A percentile compares a stretch with the other conserved stretches of the same genome.
Conservation (phyloP, 495 filamentous ascomycete species). For the Collariella sp. region DNA sequence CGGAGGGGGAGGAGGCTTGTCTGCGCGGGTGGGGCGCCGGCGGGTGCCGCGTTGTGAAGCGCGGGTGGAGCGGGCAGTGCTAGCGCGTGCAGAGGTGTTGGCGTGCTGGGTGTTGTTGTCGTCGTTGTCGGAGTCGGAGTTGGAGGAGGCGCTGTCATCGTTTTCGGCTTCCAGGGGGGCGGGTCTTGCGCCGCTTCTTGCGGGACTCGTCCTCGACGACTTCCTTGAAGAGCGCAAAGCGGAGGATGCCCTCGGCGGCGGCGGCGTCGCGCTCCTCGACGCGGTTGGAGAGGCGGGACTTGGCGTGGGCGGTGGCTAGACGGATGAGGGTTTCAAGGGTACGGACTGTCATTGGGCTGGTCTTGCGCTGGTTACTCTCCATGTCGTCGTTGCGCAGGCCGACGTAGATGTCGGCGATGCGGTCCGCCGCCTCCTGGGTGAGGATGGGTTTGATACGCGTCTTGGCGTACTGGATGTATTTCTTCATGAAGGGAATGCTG, state of each 20-base stretch:
- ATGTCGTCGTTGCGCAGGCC: slow-evolving; percentile 93
- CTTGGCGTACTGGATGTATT: slow-evolving; percentile 99
- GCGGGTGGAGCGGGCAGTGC: slow-evolving; percentile 22
- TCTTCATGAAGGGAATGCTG: slow-evolving; percentile 98
- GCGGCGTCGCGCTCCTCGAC: slow-evolving; percentile 88
- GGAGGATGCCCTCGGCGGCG: slow-evolving; percentile 79
- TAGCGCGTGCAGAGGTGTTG: slow-evolving; percentile 15
- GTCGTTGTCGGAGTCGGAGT: slow-evolving; percentile 32
- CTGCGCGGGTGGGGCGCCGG: slow-evolving; percentile 13
- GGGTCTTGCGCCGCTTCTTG: slow-evolving; percentile 57
- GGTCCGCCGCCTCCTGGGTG: slow-evolving; percentile 86
- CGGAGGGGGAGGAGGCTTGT: slow-evolving; percentile 10
- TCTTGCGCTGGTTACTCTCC: slow-evolving; percentile 86
- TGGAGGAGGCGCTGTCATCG: slow-evolving; percentile 18
- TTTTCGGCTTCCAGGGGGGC: slow-evolving; percentile 31
- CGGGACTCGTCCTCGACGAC: slow-evolving; percentile 79
- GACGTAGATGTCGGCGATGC: slow-evolving; percentile 88
- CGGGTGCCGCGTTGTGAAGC: slow-evolving; percentile 22
- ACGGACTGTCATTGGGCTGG: slow-evolving; percentile 91
- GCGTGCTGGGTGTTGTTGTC: slow-evolving; percentile 23
- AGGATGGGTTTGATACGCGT: slow-evolving; percentile 81
- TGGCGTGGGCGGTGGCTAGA: slow-evolving; percentile 92
- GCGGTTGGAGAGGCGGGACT: slow-evolving; percentile 80
- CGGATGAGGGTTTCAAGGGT: slow-evolving; percentile 96
- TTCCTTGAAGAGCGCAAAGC: slow-evolving; percentile 98